Evolutionary conservation across 2,329 filamentous ascomycete genomes (phyloP), one percentile per base, ranked within the genome.

Genomic region (Stagonosporopsis vannaccii): DNA sequence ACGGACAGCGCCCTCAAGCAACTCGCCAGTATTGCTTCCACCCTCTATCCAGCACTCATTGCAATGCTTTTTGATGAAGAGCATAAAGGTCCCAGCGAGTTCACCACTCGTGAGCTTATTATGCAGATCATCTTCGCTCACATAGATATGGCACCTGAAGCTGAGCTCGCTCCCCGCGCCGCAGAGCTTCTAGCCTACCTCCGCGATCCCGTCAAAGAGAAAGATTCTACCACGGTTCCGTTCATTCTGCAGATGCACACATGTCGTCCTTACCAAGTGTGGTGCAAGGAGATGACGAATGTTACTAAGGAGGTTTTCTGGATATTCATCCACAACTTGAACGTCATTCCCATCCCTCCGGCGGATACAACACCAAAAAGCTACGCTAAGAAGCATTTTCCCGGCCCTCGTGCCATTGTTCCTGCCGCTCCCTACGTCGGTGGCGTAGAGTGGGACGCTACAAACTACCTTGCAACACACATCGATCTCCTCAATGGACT

Each of bases 291-390:
- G 77, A 87, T 94, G 17, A 88, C 89, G 57, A 93, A 90, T 67
- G 94, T 98, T 43, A 97, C 93, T 37, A 97, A 97, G 76, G 94
- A 99, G 75, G 94, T 98, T 25, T 99, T 99, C 74, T 99, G 94
- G 94, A 98, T 98, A 73, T 99, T 98, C 79, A 83, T 98, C 50
- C 94, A 98, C 77, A 90, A 96, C 66, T 82, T 96, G 55, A 98
- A 98, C 68, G 88, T 97, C 41, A 85, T 98, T 33, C 84, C 91
- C 20, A 76, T 90, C 30, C 85, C 69, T 12, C 55, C 88, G 1
- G 51, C 55, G 1, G 66, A 69, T 12, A 56, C 45, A 17, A 42
- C 55, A 26, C 15, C 59, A 12, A 60, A 58, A 69, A 70, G 70
- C 22, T 84, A 84, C 63, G 82, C 82, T 43, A 90, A 82, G 44